Evolutionary conservation across 2,329 filamentous ascomycete genomes (phyloP).

Genomic region (Pestalotiopsis fici): DNA sequence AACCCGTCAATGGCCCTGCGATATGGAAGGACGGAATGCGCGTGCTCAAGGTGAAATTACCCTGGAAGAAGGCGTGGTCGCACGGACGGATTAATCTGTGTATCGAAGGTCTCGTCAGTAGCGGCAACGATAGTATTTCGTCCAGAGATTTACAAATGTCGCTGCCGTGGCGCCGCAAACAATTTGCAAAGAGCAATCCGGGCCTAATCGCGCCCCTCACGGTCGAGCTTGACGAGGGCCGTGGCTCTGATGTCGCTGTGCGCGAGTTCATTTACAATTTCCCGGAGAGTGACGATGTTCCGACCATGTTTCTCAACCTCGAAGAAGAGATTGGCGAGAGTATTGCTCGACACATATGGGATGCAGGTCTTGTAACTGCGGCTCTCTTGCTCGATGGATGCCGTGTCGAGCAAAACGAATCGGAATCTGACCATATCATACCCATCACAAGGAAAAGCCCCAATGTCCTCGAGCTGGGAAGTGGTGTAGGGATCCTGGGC

Average conservation of each 20-base stretch:
- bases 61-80: constrained; percentile 10
- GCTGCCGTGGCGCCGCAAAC: constrained; percentile 3
- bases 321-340: constrained; percentile 62
- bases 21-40: constrained; percentile 36
- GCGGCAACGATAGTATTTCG: constrained; percentile 13
- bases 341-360: constrained; percentile 62
- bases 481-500: constrained; percentile 58
- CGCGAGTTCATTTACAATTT: constrained; percentile 18
- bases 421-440: constrained; percentile 13
- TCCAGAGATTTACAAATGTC: neutral
- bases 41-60: constrained; percentile 35
- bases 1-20: neutral
- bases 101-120: constrained; percentile 14
- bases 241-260: constrained; percentile 19
- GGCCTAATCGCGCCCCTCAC: constrained; percentile 26
- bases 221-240: constrained; percentile 21
- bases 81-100: constrained; percentile 10
- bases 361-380: constrained; percentile 52
- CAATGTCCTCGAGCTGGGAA: constrained; percentile 56
- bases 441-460: constrained; percentile 28
- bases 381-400: constrained; percentile 32
- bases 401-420: constrained; percentile 1
- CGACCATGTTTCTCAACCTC: constrained; percentile 35
- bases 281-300: neutral
- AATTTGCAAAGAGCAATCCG: constrained; percentile 14